Conservation (phyloP, 192 early-diverging fungal genomes). For the Podila minutissima region DNA sequence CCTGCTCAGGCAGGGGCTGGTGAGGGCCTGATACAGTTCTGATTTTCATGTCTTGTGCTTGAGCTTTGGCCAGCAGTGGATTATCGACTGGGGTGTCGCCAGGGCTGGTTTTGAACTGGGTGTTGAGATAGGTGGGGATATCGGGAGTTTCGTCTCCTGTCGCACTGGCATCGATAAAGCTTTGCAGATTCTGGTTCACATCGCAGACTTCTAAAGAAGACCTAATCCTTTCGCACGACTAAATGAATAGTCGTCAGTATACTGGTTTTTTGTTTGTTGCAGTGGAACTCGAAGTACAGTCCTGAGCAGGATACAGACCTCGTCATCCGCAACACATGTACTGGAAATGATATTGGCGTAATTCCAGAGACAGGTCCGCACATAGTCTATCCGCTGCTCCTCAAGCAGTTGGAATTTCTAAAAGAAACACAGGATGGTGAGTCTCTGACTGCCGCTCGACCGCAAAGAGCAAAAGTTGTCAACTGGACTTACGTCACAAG, state of each 20-base stretch:
- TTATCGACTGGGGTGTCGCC: constrained; percentile 6
- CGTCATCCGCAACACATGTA: constrained; percentile 75
- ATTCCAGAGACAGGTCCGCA: constrained; percentile 71
- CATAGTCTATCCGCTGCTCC: constrained; percentile 77
- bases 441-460: not conserved
- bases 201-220: constrained; percentile 71
- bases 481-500: constrained; percentile 61
- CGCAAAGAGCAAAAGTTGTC: not conserved
- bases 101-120: not conserved
- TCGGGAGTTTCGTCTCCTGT: constrained; percentile 69
- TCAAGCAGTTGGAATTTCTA: constrained; percentile 74
- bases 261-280: not conserved
- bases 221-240: constrained; percentile 79
- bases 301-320: constrained; percentile 45
- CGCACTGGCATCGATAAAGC: constrained; percentile 69
- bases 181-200: constrained; percentile 68
- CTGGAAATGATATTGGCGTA: constrained; percentile 81
- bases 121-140: constrained; percentile 21
- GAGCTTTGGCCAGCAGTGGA: constrained; percentile 23
- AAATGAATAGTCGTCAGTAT: not conserved
- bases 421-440: not conserved
- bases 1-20: constrained; percentile 14
- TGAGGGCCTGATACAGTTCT: constrained; percentile 34
- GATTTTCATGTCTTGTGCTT: constrained; percentile 41
- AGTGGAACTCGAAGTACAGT: not conserved